These are phyloP conservation scores for Larix kaempferi DNA, from an alignment of 75 land plant genomes.

Conservation along the genomic window DNA sequence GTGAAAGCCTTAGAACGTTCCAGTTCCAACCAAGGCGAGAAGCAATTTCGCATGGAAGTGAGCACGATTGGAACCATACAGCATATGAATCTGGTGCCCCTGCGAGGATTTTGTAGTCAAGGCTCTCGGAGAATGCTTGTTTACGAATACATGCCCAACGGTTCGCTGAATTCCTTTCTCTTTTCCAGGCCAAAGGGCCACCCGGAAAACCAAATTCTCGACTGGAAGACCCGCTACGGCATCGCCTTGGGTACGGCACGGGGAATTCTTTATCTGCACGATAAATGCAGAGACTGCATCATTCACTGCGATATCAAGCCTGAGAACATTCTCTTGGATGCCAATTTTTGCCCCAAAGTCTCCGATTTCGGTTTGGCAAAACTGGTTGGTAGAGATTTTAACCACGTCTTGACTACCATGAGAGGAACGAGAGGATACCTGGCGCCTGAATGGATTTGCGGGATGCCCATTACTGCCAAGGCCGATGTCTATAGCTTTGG, in stretches of 20 bases:
- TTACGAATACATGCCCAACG: constrained; percentile 41
- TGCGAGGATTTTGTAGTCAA: constrained; percentile 57
- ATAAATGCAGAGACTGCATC: constrained; percentile 68
- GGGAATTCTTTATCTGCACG: constrained; percentile 71
- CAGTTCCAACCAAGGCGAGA: constrained; percentile 13
- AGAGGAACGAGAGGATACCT: constrained; percentile 75
- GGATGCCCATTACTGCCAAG: constrained; percentile 44
- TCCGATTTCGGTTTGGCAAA: constrained; percentile 79
- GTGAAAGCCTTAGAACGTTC: constrained; percentile 25
- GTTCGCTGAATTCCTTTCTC: constrained; percentile 24
- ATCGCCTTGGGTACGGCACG: constrained; percentile 69
- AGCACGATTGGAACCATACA: constrained; percentile 28
- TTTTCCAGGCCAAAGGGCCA: constrained; percentile 3
- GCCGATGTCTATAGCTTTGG: constrained; percentile 85
- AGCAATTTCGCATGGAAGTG: constrained; percentile 27
- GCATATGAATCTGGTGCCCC: constrained; percentile 29
- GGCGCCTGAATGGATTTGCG: constrained; percentile 65
- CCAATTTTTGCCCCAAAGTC: constrained; percentile 65
- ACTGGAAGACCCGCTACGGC: constrained; percentile 55
- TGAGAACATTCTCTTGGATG: constrained; percentile 70
- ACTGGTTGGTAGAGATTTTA: constrained; percentile 43
- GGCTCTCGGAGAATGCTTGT: constrained; percentile 49
- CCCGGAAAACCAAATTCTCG: constrained; percentile 15
- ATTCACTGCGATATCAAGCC: constrained; percentile 82
- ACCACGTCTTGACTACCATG: constrained; percentile 36